Percentiles rank a stretch among this genome's conserved stretches.
These are phyloP conservation scores for Yamadazyma conglobata DNA, from an alignment of 1,139 yeast species.

Conservation along the genomic window DNA sequence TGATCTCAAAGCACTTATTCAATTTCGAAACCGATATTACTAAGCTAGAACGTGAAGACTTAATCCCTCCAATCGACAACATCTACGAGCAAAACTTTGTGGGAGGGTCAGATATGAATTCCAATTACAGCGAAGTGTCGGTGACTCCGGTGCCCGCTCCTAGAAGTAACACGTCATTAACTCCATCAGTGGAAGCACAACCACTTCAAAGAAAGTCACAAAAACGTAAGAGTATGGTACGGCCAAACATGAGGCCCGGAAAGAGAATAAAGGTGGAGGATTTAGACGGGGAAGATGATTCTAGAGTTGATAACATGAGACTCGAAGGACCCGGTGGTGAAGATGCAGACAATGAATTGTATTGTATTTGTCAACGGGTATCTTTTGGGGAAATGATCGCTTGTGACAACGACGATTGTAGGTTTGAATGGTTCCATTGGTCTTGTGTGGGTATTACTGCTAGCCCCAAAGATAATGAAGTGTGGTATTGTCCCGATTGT, in stretches of 20 bases:
- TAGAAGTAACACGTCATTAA: constrained; percentile 20
- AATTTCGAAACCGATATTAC: constrained; percentile 74
- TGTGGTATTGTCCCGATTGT: constrained; percentile 75
- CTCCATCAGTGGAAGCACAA: constrained; percentile 21
- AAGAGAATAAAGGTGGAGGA: constrained; percentile 25
- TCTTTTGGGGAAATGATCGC: constrained; percentile 93
- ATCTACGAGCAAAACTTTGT: constrained; percentile 17
- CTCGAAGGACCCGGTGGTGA: constrained; percentile 36
- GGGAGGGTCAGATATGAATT: constrained; percentile 14
- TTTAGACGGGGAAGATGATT: constrained; percentile 17
- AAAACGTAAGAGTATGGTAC: constrained; percentile 25
- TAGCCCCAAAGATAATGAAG: constrained; percentile 62
- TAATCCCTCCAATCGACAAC: constrained; percentile 55
- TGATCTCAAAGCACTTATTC: constrained; percentile 70
- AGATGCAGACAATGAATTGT: constrained; percentile 61
- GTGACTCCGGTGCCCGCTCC: constrained; percentile 32
- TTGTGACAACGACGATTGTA: constrained; percentile 80
- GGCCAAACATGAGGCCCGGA: constrained; percentile 21
- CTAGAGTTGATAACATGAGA: constrained; percentile 7
- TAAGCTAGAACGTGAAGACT: constrained; percentile 74
- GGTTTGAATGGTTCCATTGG: constrained; percentile 86
- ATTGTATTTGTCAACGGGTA: constrained; percentile 81
- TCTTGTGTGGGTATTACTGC: constrained; percentile 75
- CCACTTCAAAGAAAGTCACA: constrained; percentile 21
- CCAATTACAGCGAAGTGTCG: constrained; percentile 21